Base-by-base conservation (phyloP, 1,284 basidiomycete species). In the Abortiporus biennis region DNA sequence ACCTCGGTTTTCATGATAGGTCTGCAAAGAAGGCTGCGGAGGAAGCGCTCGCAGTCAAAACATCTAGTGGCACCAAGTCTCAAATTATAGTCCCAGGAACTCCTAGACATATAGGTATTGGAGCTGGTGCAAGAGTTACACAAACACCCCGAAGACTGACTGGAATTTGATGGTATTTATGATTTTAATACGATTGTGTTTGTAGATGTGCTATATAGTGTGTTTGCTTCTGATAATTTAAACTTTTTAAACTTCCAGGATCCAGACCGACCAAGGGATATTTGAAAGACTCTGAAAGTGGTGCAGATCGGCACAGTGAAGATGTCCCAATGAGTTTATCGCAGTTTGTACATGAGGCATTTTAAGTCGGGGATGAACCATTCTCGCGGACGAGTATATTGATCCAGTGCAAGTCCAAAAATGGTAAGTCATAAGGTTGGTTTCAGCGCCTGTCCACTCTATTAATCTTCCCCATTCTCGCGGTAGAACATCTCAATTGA, bases 81-180 rank as follows among this genome's bases (percentile, higher is more conserved):
- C 79, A 80, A 56, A 80, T 92, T 32, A 83, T 86, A 39, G 80
- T 91, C 2, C 79, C 85, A 22, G 84, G 84, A 12, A 93, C 90
- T 5, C 88, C 89, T 3, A 70, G 85, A 49, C 80, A 87, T 56
- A 72, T 78, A 21, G 76, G 85, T 13, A 76, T 80, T 51, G 85
- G 84, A 11, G 74, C 81, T 15, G 78, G 84, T 37, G 58, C 76
- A 24, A 66, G 80, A 32, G 68, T 80, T 4, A 68, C 69, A 3
- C 80, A 80, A 55, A 85, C 83, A 22, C 83, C 83, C 6, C 64
- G 78, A 44, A 67, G 79, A 48, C 67, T 68, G 49, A 74, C 56
- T 11, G 62, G 62, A 12, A 57, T 62, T 33, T 59, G 40, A 43
- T n/a, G n/a, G n/a, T 27, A 9, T 30, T 30, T 30, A 9, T n/a